phyloP scores from a whole-genome alignment of 805 yeast species.

The Priceomyces haplophilus region DNA sequence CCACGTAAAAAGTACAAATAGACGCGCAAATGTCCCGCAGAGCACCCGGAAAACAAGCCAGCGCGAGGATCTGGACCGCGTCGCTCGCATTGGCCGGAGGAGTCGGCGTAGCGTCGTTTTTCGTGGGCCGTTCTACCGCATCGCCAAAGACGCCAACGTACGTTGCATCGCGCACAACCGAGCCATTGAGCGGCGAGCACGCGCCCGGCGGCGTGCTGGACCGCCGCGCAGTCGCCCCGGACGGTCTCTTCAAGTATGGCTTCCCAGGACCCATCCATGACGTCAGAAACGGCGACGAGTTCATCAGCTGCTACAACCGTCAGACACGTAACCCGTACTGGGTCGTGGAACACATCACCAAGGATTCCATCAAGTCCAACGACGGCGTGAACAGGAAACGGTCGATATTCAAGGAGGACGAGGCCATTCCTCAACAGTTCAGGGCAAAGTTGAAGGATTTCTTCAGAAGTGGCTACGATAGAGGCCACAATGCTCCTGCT shows the following conservation, averaged over 20 bases:
- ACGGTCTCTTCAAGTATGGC: constrained; percentile 84
- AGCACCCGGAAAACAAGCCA: background rate
- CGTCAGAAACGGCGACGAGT: constrained; percentile 67
- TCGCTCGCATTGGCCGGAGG: constrained; percentile 33
- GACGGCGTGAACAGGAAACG: constrained; percentile 70
- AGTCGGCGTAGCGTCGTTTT: constrained; percentile 38
- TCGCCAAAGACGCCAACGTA: constrained; percentile 9
- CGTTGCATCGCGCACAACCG: constrained; percentile 12
- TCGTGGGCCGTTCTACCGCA: constrained; percentile 34
- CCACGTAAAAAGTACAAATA: too few relatives aligned
- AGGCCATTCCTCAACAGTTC: constrained; percentile 68
- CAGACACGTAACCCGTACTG: constrained; percentile 81
- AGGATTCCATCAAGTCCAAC: constrained; percentile 54
- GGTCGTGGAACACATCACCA: constrained; percentile 87
- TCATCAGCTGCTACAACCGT: constrained; percentile 82
- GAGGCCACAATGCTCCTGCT: constrained; percentile 98
- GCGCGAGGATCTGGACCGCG: constrained; percentile 21
- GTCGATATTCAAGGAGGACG: constrained; percentile 86
- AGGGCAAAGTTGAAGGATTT: constrained; percentile 79
- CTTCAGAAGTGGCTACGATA: constrained; percentile 91
- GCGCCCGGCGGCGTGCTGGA: constrained; percentile 2
- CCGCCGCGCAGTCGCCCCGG: constrained; percentile 56
- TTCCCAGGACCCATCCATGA: constrained; percentile 96
- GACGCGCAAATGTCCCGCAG: background rate
- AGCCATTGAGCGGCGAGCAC: constrained; percentile 2